Percentiles rank a stretch among this genome's conserved stretches.
phyloP scores from a whole-genome alignment of 1,139 yeast species.

The Candida tetrigidarum region DNA sequence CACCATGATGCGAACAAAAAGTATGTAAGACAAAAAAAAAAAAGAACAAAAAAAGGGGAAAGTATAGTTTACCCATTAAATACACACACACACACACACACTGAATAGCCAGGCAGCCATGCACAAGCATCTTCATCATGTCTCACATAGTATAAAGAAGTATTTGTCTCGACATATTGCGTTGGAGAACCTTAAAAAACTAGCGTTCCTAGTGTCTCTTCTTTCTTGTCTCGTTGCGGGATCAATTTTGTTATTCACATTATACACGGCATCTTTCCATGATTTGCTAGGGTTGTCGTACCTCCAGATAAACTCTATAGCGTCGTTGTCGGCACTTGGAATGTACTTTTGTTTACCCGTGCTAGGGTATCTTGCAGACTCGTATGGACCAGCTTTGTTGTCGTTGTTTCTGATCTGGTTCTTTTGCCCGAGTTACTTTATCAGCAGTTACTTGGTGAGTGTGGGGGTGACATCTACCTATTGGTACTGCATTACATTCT shows the following conservation, averaged over 20 bases:
- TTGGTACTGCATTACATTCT: conserved; percentile 40
- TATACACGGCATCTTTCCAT: conserved; percentile 76
- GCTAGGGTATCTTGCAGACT: conserved; percentile 82
- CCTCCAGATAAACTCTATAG: conserved; percentile 75
- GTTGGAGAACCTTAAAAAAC: conserved; percentile 28
- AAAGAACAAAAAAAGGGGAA: neutral
- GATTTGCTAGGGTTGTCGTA: conserved; percentile 61
- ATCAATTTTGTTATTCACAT: conserved; percentile 77
- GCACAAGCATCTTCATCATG: conserved; percentile 7
- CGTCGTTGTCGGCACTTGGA: conserved; percentile 78
- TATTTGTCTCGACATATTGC: conserved; percentile 30
- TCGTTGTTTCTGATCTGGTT: conserved; percentile 65
- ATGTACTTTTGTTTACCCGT: conserved; percentile 85
- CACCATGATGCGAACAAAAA: too few relatives aligned
- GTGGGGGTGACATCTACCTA: conserved; percentile 16
- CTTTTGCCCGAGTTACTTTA: conserved; percentile 74
- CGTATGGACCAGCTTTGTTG: conserved; percentile 79
- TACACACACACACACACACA: too few relatives aligned
- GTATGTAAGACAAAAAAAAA: neutral
- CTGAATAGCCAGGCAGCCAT: neutral
- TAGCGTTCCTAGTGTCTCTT: conserved; percentile 44
- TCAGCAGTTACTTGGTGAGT: conserved; percentile 31
- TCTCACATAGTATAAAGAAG: conserved; percentile 24
- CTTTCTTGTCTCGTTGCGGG: conserved; percentile 77
- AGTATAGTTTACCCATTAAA: too few relatives aligned